A percentile compares a stretch with the other conserved stretches of the same genome.
Evolutionary conservation across 352 stramenopile species (phyloP).

Genomic region (Pythium phragmitis): DNA sequence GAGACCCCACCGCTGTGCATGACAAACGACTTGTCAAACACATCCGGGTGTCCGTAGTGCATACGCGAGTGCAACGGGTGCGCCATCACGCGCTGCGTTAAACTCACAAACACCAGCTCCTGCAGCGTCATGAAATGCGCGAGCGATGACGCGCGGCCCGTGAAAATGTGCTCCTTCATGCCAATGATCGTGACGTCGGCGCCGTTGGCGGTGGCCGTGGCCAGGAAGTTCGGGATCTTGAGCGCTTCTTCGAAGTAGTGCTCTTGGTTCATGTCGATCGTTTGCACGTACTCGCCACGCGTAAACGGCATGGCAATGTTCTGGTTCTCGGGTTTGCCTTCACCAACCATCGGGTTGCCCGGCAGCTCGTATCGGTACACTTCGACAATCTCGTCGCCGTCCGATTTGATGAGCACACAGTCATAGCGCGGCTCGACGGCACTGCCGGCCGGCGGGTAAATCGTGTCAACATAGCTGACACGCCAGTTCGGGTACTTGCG

Average conservation of each 20-base stretch:
- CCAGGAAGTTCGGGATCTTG: constrained; percentile 88
- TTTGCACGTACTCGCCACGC: constrained; percentile 84
- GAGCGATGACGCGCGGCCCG: constrained; percentile 76
- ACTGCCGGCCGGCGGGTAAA: constrained; percentile 64
- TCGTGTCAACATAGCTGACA: constrained; percentile 88
- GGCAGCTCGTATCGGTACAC: constrained; percentile 87
- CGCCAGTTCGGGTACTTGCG: constrained; percentile 94
- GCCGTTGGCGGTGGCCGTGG: constrained; percentile 63
- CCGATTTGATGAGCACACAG: constrained; percentile 81
- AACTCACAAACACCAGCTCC: constrained; percentile 86
- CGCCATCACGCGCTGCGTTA: constrained; percentile 82
- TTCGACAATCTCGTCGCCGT: constrained; percentile 85
- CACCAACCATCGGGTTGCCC: constrained; percentile 77
- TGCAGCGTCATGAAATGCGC: constrained; percentile 89
- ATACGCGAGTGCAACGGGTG: constrained; percentile 74
- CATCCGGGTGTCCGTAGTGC: constrained; percentile 88
- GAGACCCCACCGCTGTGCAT: constrained; percentile 86
- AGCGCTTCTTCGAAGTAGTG: constrained; percentile 89
- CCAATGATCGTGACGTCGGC: constrained; percentile 82
- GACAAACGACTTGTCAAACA: constrained; percentile 87
- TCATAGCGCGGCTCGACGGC: constrained; percentile 69
- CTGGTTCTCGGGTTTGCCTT: constrained; percentile 89
- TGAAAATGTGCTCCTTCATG: constrained; percentile 91
- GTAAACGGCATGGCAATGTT: constrained; percentile 86
- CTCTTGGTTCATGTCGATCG: constrained; percentile 92